phyloP scores from a whole-genome alignment of 306 rosid species.

The Lathyrus tuberosus region DNA sequence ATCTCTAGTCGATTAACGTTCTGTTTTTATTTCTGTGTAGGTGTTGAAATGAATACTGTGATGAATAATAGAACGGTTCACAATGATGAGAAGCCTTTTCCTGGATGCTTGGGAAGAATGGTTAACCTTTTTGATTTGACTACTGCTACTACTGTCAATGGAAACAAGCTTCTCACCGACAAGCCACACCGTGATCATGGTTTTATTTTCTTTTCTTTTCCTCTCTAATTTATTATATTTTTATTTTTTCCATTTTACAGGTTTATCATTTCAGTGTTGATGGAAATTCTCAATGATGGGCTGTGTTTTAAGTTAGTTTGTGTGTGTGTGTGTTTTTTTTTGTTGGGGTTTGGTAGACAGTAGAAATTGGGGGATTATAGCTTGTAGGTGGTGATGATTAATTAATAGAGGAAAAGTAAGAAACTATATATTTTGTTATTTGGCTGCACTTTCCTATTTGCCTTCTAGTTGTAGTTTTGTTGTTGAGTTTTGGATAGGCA shows the following conservation, averaged over 20 bases:
- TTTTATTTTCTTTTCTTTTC: constrained; percentile 37
- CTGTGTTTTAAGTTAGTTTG: constrained; percentile 9
- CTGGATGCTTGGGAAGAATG: constrained; percentile 97
- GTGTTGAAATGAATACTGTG: constrained; percentile 62
- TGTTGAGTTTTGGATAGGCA: constrained; percentile 2
- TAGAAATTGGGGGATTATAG: constrained; percentile 2
- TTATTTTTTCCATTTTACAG: too few species aligned
- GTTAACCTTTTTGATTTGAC: constrained; percentile 84
- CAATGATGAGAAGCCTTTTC: constrained; percentile 68
- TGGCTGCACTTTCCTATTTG: constrained; percentile 27
- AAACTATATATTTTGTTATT: constrained; percentile 2
- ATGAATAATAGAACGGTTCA: constrained; percentile 55
- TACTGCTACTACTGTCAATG: constrained; percentile 49
- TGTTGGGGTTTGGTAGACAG: constrained; percentile 26
- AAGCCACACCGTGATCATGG: constrained; percentile 75
- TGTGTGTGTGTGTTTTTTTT: background rate
- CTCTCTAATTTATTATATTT: background rate
- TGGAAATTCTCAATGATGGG: background rate
- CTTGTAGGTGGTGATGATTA: constrained; percentile 2
- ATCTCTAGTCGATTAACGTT: background rate
- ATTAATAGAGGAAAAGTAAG: background rate
- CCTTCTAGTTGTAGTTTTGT: background rate
- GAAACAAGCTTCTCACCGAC: constrained; percentile 79
- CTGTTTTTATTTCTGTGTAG: constrained; percentile 40
- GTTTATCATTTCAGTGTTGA: too few species aligned